phyloP scores from a whole-genome alignment of 139 green algal species.

The Micractinium sp. region DNA sequence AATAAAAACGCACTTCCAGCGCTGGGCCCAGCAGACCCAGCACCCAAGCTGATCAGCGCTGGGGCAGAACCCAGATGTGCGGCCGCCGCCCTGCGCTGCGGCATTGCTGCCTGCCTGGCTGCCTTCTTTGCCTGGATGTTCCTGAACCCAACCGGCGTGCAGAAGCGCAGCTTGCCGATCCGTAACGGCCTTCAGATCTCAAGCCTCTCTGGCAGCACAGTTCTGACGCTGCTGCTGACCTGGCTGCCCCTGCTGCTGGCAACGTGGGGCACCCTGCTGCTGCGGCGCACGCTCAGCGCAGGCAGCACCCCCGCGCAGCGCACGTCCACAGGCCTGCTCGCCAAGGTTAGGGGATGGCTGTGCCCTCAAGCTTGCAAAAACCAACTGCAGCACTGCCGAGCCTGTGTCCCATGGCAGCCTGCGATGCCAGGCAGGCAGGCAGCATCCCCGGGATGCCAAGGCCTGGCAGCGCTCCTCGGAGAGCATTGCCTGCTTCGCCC shows the following conservation, averaged over 20 bases:
- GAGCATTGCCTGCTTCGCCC: not conserved
- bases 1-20: no score
- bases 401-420: not conserved
- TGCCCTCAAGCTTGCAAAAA: not conserved
- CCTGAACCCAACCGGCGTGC: not conserved
- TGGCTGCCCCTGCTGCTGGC: not conserved
- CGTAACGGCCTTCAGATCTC: not conserved
- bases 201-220: not conserved
- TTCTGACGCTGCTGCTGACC: not conserved
- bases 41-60: no score
- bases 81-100: not conserved
- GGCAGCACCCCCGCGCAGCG: not conserved
- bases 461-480: not conserved
- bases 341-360: not conserved
- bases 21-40: no score
- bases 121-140: not conserved
- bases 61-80: no score
- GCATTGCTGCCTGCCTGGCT: not conserved
- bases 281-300: not conserved
- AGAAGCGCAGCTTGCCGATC: not conserved
- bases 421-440: not conserved
- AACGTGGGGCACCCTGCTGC: not conserved
- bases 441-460: not conserved
- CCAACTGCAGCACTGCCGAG: not conserved
- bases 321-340: not conserved